Base-by-base conservation (phyloP, 1,284 basidiomycete species). In the Kalmanozyma brasiliensis region DNA sequence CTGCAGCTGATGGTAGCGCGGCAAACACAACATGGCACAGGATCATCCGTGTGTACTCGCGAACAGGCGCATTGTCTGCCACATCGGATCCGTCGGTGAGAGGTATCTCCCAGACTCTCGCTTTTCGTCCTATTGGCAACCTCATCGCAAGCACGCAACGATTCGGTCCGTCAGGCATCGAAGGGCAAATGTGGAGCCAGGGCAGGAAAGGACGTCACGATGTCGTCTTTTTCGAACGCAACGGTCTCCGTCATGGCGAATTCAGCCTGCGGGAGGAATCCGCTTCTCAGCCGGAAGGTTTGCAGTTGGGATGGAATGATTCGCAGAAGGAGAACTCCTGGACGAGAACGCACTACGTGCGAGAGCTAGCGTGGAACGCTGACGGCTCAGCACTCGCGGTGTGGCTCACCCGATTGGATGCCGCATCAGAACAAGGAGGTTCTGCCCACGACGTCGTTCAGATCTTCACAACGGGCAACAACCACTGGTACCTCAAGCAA, bases 381-480 rank as follows among this genome's bases (percentile, higher is more conserved):
- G 94, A 95, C 81, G 95, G 93, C 1, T 89, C 88, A 57, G 86
- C 96, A 1, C 84, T 99, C 13, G 90, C 90, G 0, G 85, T 97
- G 0, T 95, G 93, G 91, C 85, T 95, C 29, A 88, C 51, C 9
- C 52, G 69, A 10, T 17, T 37, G 20, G 52, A 30, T 2, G 24
- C 8, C 6, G 17, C 6, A 29, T 29, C 40, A n/a, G 44, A 45
- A 8, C n/a, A 38, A 24, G 24, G 44, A 14, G 49, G 42, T 7
- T 20, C 45, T 11, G 44, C 30, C 14, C 23, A n/a, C 13, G 47
- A 52, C 30, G 58, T 52, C 16, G 70, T 98, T 19, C 96, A 99
- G 83, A 84, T 98, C 2, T 99, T 94, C 93, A 91, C 93, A 0
- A 93, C 87, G 22, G 90, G 91, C 44, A 99, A 99, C 82, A 98